Evolutionary conservation across 163 green algal genomes (phyloP).

Genomic region (Scenedesmus sp.): DNA sequence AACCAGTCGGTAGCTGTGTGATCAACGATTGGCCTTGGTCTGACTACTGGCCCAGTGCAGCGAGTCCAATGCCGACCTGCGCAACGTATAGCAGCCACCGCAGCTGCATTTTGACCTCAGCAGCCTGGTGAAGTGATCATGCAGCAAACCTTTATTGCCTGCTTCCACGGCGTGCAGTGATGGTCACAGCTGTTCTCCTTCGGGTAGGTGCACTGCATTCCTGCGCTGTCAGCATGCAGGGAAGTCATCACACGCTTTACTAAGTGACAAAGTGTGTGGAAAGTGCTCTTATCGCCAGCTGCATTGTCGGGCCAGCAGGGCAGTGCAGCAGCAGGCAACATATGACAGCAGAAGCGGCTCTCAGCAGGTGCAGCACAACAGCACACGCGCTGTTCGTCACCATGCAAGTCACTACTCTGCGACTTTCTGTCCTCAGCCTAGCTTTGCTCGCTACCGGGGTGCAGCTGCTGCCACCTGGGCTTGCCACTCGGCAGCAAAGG

Average conservation of each 20-base stretch:
- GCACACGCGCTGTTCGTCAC: neutral
- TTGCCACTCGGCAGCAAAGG: neutral
- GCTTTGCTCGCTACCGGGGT: no score
- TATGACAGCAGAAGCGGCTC: neutral
- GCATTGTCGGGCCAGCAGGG: neutral
- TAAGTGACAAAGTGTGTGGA: no score
- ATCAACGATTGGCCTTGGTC: neutral
- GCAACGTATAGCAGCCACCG: neutral
- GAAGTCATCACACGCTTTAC: neutral
- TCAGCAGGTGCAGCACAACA: neutral
- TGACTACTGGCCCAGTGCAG: neutral
- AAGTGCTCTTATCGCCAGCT: no score
- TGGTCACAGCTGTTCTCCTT: neutral
- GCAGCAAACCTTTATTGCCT: neutral
- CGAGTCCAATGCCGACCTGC: neutral
- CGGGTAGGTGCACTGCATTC: neutral
- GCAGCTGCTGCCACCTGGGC: neutral
- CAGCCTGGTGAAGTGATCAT: neutral
- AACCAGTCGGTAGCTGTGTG: neutral
- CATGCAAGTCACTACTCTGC: neutral
- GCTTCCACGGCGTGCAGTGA: neutral
- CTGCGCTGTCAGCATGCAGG: neutral
- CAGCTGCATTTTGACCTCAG: neutral
- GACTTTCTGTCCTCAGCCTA: neutral
- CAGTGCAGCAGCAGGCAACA: neutral